phyloP scores from a whole-genome alignment of 768 basidiomycete species.

The Phylloporus arenicola region DNA sequence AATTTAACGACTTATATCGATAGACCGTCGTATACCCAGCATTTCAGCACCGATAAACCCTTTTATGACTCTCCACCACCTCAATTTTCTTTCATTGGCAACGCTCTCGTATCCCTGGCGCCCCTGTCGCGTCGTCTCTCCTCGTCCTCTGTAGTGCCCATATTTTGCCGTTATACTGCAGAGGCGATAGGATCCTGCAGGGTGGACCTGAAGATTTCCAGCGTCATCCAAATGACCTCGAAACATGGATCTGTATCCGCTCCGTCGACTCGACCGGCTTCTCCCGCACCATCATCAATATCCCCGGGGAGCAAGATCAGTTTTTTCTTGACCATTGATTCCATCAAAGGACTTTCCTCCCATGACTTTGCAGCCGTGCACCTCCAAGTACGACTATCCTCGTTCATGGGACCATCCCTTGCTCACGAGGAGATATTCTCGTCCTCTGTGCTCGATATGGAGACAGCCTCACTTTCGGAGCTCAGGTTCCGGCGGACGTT shows the following conservation, averaged over 20 bases:
- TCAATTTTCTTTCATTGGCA: constrained; percentile 90
- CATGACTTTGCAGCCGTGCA: constrained; percentile 85
- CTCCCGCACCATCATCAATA: constrained; percentile 64
- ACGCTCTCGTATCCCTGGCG: constrained; percentile 75
- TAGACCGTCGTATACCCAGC: constrained; percentile 87
- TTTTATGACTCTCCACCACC: constrained; percentile 89
- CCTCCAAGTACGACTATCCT: constrained; percentile 82
- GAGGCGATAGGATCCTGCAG: constrained; percentile 96
- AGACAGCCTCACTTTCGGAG: constrained; percentile 63
- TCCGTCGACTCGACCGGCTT: constrained; percentile 67
- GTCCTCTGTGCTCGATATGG: constrained; percentile 70
- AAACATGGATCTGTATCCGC: constrained; percentile 58
- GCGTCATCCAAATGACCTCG: constrained; percentile 51
- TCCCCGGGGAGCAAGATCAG: constrained; percentile 73
- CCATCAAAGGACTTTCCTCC: constrained; percentile 83
- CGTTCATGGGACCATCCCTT: constrained; percentile 70
- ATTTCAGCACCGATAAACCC: constrained; percentile 89
- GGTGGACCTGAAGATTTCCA: constrained; percentile 76
- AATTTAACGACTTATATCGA: constrained; percentile 87
- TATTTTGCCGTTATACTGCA: constrained; percentile 90
- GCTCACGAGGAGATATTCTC: constrained; percentile 78
- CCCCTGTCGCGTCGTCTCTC: constrained; percentile 75
- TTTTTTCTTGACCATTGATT: constrained; percentile 82
- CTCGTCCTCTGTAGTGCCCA: constrained; percentile 71
- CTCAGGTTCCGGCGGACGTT: constrained; percentile 82